A percentile compares a stretch with the other conserved stretches of the same genome.
phyloP scores from a whole-genome alignment of 2,329 filamentous ascomycete species.

The Penicillium sp. region DNA sequence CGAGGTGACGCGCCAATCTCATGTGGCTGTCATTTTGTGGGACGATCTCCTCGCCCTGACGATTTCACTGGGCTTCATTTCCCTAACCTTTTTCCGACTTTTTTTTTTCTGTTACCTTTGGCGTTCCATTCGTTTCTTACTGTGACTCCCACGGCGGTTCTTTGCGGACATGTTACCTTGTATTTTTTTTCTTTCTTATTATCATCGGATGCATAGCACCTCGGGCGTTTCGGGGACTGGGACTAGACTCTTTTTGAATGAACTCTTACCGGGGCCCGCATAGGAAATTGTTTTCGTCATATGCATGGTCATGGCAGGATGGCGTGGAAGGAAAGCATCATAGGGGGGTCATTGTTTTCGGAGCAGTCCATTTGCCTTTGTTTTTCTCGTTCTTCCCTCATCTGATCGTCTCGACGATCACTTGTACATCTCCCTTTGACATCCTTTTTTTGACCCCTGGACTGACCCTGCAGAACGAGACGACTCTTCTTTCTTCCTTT shows the following conservation, averaged over 20 bases:
- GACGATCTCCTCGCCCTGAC: conserved; percentile 14
- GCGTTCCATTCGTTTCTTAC: conserved; percentile 16
- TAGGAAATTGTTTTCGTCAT: conserved; percentile 37
- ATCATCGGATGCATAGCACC: conserved; percentile 40
- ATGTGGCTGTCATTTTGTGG: conserved; percentile 1
- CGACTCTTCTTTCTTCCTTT: conserved; percentile 3
- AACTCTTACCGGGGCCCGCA: conserved; percentile 29
- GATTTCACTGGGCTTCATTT: conserved; percentile 17
- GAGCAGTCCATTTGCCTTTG: conserved; percentile 30
- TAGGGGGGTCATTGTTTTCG: conserved; percentile 21
- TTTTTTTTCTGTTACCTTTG: not conserved
- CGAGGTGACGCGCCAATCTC: not conserved
- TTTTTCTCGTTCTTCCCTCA: conserved; percentile 9
- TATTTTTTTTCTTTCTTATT: conserved; percentile 27
- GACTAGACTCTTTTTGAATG: conserved; percentile 38
- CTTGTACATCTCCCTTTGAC: conserved; percentile 10
- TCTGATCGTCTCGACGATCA: conserved; percentile 5
- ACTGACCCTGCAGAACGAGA: conserved; percentile 9
- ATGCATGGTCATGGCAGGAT: conserved; percentile 27
- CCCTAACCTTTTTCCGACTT: not conserved
- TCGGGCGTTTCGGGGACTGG: conserved; percentile 37
- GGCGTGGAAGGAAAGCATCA: conserved; percentile 33
- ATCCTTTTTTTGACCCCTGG: conserved; percentile 5
- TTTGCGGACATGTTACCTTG: conserved; percentile 20
- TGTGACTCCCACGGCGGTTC: conserved; percentile 14